Conservation (phyloP, 176 grass and related monocot species). For the Raddia guianensis region DNA sequence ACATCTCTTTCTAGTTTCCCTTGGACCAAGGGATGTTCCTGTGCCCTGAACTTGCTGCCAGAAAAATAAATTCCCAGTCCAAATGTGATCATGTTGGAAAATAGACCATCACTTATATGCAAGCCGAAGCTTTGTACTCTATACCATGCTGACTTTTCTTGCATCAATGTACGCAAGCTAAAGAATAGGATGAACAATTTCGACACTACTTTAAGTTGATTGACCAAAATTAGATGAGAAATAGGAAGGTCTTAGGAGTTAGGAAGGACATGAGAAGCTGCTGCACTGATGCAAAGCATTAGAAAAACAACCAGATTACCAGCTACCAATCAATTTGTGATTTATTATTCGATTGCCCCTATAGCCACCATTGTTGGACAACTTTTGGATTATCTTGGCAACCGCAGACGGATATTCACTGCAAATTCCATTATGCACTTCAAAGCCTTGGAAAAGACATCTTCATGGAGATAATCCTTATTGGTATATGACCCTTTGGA, state of each 20-base stretch:
- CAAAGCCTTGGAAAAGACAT: no score
- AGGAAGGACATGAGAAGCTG: slow-evolving; percentile 28
- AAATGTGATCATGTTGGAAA: slow-evolving; percentile 25
- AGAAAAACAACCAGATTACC: slow-evolving; percentile 17
- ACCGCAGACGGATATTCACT: no score
- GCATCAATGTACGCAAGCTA: not conserved
- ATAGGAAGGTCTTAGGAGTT: slow-evolving; percentile 6
- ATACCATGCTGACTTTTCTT: slow-evolving; percentile 33
- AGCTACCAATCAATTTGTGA: slow-evolving; percentile 2
- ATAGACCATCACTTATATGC: slow-evolving; percentile 20
- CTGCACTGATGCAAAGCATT: slow-evolving; percentile 4
- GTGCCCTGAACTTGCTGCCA: slow-evolving; percentile 45
- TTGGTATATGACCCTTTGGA: no score
- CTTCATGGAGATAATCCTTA: no score
- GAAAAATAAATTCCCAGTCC: slow-evolving; percentile 26
- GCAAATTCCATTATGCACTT: no score
- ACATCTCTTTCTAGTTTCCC: slow-evolving; percentile 55
- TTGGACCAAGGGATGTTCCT: slow-evolving; percentile 34
- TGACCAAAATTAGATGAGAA: not conserved
- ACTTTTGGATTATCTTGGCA: no score
- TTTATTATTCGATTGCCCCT: no score
- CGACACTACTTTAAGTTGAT: not conserved
- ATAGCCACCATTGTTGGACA: no score
- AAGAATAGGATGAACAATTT: slow-evolving; percentile 25
- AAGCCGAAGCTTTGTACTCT: slow-evolving; percentile 16